Percentiles rank a stretch among this genome's conserved stretches.
Conservation (phyloP, 768 basidiomycete species). For the Candolleomyces aberdarensis region DNA sequence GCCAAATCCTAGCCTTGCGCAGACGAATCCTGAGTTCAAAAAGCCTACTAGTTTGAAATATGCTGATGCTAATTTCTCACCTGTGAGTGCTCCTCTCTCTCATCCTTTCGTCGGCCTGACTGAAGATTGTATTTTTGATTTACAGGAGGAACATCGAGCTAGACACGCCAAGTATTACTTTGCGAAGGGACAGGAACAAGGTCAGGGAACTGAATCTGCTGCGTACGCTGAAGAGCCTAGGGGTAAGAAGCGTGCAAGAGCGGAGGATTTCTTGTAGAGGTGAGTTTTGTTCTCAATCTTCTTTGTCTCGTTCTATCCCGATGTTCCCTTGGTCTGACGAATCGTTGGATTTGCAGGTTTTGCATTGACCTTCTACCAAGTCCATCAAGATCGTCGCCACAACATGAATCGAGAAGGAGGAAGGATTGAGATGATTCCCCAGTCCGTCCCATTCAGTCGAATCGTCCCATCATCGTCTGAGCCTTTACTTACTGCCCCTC, state of each 20-base stretch:
- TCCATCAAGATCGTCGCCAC: neutral
- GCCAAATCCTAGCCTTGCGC: conserved; percentile 55
- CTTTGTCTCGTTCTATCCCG: neutral
- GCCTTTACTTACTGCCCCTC: neutral
- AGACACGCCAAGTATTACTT: conserved; percentile 60
- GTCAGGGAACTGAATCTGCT: conserved; percentile 11
- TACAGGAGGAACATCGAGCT: conserved; percentile 77
- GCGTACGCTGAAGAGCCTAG: conserved; percentile 54
- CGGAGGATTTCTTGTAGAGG: conserved; percentile 74
- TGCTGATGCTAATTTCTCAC: conserved; percentile 73
- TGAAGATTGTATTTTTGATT: neutral
- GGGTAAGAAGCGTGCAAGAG: conserved; percentile 82
- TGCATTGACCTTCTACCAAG: neutral
- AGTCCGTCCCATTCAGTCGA: neutral
- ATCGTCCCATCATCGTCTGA: neutral
- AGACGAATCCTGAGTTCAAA: conserved; percentile 74
- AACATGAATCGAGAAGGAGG: neutral
- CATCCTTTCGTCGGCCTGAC: conserved; percentile 4
- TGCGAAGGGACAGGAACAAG: conserved; percentile 38
- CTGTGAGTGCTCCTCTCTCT: conserved; percentile 43
- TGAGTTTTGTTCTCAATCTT: neutral
- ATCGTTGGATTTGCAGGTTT: no score
- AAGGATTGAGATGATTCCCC: neutral
- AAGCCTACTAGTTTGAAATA: conserved; percentile 74
- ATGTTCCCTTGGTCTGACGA: neutral